Conservation (phyloP, 1,139 yeast genomes). For the Debaryomycetaceae sp. region DNA sequence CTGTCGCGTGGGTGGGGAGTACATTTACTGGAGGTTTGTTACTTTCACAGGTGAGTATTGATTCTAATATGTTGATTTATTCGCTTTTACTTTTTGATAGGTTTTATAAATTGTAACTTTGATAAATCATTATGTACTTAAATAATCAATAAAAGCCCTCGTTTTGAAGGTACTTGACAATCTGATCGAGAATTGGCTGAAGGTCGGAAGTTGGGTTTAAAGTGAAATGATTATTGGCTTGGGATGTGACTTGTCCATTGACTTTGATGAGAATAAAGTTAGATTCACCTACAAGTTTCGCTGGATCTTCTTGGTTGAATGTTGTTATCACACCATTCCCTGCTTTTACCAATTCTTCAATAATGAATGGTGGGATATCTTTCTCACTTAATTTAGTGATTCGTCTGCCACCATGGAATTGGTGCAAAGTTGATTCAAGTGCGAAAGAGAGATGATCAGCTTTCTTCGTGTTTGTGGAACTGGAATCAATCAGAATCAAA, state of each 20-base stretch:
- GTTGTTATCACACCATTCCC: constrained; percentile 80
- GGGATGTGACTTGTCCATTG: constrained; percentile 12
- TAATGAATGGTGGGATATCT: constrained; percentile 55
- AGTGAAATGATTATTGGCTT: constrained; percentile 9
- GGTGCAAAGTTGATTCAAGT: constrained; percentile 85
- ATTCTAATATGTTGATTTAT: too few relatives aligned
- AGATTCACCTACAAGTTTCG: constrained; percentile 42
- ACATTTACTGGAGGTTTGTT: too few relatives aligned
- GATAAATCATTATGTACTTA: too few relatives aligned
- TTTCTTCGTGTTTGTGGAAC: constrained; percentile 48
- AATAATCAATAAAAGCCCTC: constrained; percentile 71
- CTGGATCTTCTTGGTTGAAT: constrained; percentile 28
- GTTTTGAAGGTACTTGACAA: constrained; percentile 67
- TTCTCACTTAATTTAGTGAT: constrained; percentile 63
- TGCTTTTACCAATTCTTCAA: constrained; percentile 81
- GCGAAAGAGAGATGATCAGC: constrained; percentile 67
- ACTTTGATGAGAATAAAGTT: constrained; percentile 28
- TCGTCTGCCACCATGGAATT: constrained; percentile 82
- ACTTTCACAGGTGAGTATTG: too few relatives aligned
- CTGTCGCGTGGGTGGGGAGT: too few relatives aligned
- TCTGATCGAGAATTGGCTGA: constrained; percentile 60
- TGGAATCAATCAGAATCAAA: constrained; percentile 56
- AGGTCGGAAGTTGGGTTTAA: constrained; percentile 20
- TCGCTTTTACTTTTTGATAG: too few relatives aligned
- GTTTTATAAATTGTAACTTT: too few relatives aligned